Evolutionary conservation across 2,329 filamentous ascomycete species (phyloP), one percentile per base, ranked within the genome.

Genomic region (Colletotrichum tropicale): DNA sequence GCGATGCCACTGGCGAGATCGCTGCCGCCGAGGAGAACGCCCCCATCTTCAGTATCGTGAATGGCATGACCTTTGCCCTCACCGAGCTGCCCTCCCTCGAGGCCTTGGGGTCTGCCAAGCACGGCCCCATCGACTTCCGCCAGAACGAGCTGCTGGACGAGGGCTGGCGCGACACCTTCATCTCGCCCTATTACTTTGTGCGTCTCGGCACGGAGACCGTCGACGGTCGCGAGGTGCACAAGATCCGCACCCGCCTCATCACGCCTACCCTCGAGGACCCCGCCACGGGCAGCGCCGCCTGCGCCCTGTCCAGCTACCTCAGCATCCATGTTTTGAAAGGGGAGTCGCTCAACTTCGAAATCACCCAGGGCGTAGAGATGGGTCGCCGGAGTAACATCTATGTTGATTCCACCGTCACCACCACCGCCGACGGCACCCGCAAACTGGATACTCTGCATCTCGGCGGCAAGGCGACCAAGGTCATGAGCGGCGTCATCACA

Each of bases 61-160:
- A 91, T 60, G 94, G 94, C 64, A 94, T 96, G 92, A 91, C 91
- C 1, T 96, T 95, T 82, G 84, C 91, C n/a, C 88, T 95, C 36
- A 86, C 94, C 16, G 85, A 90, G 78, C 86, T 97, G 26, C 86
- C 90, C 0, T 88, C 87, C 70, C 83, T 95, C 12, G 91, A 91
- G 34, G 87, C 89, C 9, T 86, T 96, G 21, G 87, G 84, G 7
- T 79, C 83, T 15, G 85, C 87, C 5, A 78, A 83, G 34, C 78
- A 78, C 5, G 79, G 82, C 38, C 78, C 79, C 34, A 80, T 85
- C 15, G 80, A 86, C 56, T 82, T 87, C 78, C 79, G 77, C 12
- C 62, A 79, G 0, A 72, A 79, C 4, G 80, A 80, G 24, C 79
- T 91, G 16, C 81, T 89, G n/a, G 90, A 91, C 76, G 81, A 86